Evolutionary conservation across 2,329 filamentous ascomycete species (phyloP).

Genomic region (Epichloe gansuensis): DNA sequence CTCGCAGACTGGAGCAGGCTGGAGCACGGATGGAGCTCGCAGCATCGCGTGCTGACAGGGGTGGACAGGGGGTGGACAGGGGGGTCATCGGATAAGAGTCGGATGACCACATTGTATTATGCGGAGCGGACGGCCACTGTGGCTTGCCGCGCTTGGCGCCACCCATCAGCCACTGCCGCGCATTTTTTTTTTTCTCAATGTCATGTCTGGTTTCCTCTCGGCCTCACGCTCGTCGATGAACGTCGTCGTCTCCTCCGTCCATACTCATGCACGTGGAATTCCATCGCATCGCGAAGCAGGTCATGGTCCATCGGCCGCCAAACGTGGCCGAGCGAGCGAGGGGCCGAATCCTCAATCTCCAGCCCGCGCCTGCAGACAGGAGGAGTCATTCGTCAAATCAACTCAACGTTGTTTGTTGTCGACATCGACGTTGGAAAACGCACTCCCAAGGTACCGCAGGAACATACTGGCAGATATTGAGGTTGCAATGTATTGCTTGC

Average conservation of each 20-base stretch:
- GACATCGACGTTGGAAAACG: neutral
- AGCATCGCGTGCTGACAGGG: conserved; percentile 5
- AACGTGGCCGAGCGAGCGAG: neutral
- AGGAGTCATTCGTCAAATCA: neutral
- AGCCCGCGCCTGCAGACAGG: neutral
- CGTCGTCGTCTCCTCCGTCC: neutral
- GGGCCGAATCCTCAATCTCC: neutral
- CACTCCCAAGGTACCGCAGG: too few relatives aligned
- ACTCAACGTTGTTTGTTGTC: neutral
- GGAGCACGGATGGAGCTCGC: neutral
- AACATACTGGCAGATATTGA: too few relatives aligned
- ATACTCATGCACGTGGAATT: neutral
- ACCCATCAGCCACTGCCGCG: neutral
- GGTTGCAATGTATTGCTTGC: too few relatives aligned
- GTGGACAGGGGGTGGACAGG: neutral
- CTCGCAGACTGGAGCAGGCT: neutral
- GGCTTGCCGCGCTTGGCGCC: neutral
- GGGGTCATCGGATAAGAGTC: neutral
- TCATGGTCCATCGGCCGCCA: conserved; percentile 3
- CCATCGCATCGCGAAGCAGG: neutral
- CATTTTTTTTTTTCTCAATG: neutral
- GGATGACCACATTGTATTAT: neutral
- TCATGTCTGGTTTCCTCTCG: neutral
- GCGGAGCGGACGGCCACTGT: neutral
- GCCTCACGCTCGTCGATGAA: neutral